Evolutionary conservation across 768 basidiomycete species (phyloP), one percentile per base, ranked within the genome.

Genomic region (Termitomyces titanicus): DNA sequence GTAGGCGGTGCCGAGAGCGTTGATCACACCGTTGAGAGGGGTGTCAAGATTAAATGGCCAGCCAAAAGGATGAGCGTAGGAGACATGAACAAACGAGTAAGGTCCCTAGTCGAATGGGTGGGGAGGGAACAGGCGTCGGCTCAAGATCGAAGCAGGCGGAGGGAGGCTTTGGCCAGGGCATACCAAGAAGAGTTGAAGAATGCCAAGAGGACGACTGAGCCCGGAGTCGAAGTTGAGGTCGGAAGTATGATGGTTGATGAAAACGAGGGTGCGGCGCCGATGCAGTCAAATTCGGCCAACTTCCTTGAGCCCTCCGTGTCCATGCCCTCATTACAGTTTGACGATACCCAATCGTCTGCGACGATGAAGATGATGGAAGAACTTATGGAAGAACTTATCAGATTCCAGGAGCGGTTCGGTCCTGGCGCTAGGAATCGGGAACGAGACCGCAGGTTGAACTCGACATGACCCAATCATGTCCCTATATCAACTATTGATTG

Each of bases 21-120:
- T n/a, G 86, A 87, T 53, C 75, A 77, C 61, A 83, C 79, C 9
- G 76, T 80, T 67, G 87, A 92, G 66, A 77, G 90, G 45, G 89
- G 89, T 9, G 89, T 92, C 13, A 88, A 92, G 69, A 88, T 97
- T 54, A 89, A 92, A 64, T 98, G 92, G 88, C 96, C 95, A 1
- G 84, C 85, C 61, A 94, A 95, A 72, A 81, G 96, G 49, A 94
- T 87, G 83, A 97, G 94, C 62, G 88, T 96, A n/a, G 89, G 86
- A 18, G 96, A 98, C 68, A 96, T 98, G 93, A 91, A 93, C 70
- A 97, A 97, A 73, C 85, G 96, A 24, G 92, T 96, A 22, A 79
- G 92, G 34, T 83, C 88, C 40, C 78, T 98, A 46, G 84, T 96
- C 18, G 95, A 97, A 64, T 98, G 91, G 85, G 92, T 97, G n/a